Conservation (phyloP, 306 rosid species). For the Cicer yamashitae region DNA sequence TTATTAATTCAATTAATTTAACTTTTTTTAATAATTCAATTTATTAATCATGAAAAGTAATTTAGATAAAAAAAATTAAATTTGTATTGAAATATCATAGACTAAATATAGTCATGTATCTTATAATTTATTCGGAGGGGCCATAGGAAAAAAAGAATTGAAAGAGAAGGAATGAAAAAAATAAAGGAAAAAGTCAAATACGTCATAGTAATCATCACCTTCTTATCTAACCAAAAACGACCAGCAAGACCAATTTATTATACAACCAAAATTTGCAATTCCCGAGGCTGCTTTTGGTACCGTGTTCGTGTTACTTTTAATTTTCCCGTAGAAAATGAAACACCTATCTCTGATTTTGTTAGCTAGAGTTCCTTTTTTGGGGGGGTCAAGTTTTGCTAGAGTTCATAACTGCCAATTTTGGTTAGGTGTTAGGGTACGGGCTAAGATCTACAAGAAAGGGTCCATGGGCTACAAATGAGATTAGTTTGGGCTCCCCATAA, state of each 20-base stretch:
- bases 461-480: neutral
- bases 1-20: too few relatives aligned
- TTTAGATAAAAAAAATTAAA: too few relatives aligned
- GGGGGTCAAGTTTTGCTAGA: slow-evolving; percentile 3
- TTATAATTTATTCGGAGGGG: too few relatives aligned
- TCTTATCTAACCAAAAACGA: slow-evolving; percentile 51
- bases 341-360: slow-evolving; percentile 11
- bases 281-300: slow-evolving; percentile 49
- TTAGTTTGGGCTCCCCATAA: neutral
- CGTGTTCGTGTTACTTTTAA: slow-evolving; percentile 30
- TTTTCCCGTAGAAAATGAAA: neutral
- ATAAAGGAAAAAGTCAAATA: slow-evolving; percentile 42
- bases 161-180: neutral
- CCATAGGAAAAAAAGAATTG: neutral
- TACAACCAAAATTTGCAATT: slow-evolving; percentile 40
- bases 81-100: too few relatives aligned
- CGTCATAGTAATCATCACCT: slow-evolving; percentile 55
- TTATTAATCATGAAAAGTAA: too few relatives aligned
- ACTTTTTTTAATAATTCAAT: too few relatives aligned
- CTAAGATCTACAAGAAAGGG: neutral
- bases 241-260: slow-evolving; percentile 42
- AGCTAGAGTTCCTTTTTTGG: neutral
- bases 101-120: too few relatives aligned
- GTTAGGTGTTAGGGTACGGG: neutral
- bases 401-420: slow-evolving; percentile 1